Conservation (phyloP, 2,329 filamentous ascomycete genomes). For the Scedosporium apiospermum region DNA sequence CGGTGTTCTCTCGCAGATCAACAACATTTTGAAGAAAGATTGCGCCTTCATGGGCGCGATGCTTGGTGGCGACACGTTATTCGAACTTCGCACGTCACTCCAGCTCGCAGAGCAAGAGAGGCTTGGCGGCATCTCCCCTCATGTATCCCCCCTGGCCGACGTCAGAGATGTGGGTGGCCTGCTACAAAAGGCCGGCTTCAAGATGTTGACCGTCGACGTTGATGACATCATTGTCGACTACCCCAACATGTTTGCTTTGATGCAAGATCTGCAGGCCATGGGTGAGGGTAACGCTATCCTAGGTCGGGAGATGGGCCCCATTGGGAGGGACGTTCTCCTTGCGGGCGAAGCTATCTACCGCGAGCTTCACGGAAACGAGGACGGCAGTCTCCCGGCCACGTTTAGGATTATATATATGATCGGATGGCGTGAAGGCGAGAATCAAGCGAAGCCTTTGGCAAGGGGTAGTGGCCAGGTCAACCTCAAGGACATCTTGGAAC, state of each 20-base stretch:
- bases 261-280: slow-evolving; percentile 94
- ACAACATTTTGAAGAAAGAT: slow-evolving; percentile 80
- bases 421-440: slow-evolving; percentile 81
- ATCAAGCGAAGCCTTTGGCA: slow-evolving; percentile 69
- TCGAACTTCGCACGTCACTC: slow-evolving; percentile 83
- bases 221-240: slow-evolving; percentile 97
- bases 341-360: slow-evolving; percentile 85
- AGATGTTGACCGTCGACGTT: slow-evolving; percentile 90
- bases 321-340: slow-evolving; percentile 74
- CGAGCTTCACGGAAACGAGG: slow-evolving; percentile 74
- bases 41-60: slow-evolving; percentile 89
- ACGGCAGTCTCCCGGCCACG: slow-evolving; percentile 73
- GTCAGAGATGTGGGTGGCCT: slow-evolving; percentile 85
- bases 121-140: slow-evolving; percentile 81
- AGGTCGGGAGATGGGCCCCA: slow-evolving; percentile 68
- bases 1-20: slow-evolving; percentile 73
- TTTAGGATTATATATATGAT: slow-evolving; percentile 98
- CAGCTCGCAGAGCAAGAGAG: slow-evolving; percentile 89
- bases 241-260: slow-evolving; percentile 78
- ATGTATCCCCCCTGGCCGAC: slow-evolving; percentile 85
- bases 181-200: slow-evolving; percentile 80
- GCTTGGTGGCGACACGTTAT: slow-evolving; percentile 91
- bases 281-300: slow-evolving; percentile 87
- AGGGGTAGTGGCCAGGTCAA: slow-evolving; percentile 81
- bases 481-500: slow-evolving; percentile 68